phyloP scores from a whole-genome alignment of 805 yeast species.

The Sugiyamaella boreocaroliniensis region DNA sequence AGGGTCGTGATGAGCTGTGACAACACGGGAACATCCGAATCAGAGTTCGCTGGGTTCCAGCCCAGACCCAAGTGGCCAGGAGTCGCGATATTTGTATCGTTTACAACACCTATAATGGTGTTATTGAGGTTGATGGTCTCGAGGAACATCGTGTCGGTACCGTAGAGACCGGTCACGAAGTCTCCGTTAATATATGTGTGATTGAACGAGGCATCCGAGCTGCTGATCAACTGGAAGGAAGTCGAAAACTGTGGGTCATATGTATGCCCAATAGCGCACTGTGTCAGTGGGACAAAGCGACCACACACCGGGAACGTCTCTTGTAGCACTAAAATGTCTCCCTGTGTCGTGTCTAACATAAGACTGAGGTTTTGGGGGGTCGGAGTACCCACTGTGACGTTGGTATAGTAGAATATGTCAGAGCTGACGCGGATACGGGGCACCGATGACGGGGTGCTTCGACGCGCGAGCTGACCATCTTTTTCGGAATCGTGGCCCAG shows the following conservation, averaged over 20 bases:
- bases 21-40: background rate
- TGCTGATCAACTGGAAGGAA: background rate
- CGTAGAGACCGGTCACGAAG: slow-evolving; percentile 11
- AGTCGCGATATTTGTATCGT: slow-evolving; percentile 1
- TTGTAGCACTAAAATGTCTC: slow-evolving; percentile 54
- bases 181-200: slow-evolving; percentile 4
- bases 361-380: slow-evolving; percentile 46
- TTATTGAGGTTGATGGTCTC: slow-evolving; percentile 1
- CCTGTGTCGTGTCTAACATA: slow-evolving; percentile 60
- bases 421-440: background rate
- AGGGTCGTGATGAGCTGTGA: background rate
- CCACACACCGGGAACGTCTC: slow-evolving; percentile 3
- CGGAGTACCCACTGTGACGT: slow-evolving; percentile 43
- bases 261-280: slow-evolving; percentile 3
- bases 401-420: slow-evolving; percentile 6
- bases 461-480: background rate
- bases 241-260: slow-evolving; percentile 2
- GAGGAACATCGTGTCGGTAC: slow-evolving; percentile 8
- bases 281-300: background rate
- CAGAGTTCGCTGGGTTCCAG: background rate
- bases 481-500: background rate
- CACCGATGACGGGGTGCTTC: background rate
- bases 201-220: slow-evolving; percentile 6
- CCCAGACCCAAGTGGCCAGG: slow-evolving; percentile 15
- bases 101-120: slow-evolving; percentile 9